phyloP scores from a whole-genome alignment of 2,329 filamentous ascomycete genomes.

The Pseudocercospora fijiensis region DNA sequence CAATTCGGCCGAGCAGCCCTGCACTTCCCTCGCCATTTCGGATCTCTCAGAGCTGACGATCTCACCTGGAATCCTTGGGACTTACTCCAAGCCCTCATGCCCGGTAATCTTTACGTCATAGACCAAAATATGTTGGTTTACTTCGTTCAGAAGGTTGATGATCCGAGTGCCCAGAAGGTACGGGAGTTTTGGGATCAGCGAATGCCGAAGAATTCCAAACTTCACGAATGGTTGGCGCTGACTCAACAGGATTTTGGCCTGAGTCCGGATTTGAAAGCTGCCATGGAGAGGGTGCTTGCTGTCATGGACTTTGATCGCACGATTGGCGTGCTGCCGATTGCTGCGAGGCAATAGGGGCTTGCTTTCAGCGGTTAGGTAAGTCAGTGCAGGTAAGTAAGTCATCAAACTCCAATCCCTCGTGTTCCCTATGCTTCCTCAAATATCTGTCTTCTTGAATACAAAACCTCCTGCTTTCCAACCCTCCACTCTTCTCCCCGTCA shows the following conservation, averaged over 20 bases:
- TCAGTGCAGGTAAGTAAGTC: too few species aligned
- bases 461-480: too few species aligned
- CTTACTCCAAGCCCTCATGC: background rate
- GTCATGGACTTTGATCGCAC: background rate
- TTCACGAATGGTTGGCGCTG: background rate
- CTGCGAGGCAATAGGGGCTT: too few species aligned
- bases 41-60: background rate
- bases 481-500: too few species aligned
- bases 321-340: too few species aligned
- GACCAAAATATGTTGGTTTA: background rate
- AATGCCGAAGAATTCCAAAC: background rate
- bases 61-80: background rate
- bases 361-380: too few species aligned
- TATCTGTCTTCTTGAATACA: too few species aligned
- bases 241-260: background rate
- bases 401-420: too few species aligned
- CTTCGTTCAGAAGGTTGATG: background rate
- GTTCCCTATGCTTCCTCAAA: too few species aligned
- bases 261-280: background rate
- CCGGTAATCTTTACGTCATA: background rate
- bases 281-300: background rate
- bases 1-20: background rate
- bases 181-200: background rate
- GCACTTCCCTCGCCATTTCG: background rate
- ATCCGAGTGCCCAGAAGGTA: background rate